phyloP scores from a whole-genome alignment of 257 asterid genomes.

The Nicotiana sylvestris region DNA sequence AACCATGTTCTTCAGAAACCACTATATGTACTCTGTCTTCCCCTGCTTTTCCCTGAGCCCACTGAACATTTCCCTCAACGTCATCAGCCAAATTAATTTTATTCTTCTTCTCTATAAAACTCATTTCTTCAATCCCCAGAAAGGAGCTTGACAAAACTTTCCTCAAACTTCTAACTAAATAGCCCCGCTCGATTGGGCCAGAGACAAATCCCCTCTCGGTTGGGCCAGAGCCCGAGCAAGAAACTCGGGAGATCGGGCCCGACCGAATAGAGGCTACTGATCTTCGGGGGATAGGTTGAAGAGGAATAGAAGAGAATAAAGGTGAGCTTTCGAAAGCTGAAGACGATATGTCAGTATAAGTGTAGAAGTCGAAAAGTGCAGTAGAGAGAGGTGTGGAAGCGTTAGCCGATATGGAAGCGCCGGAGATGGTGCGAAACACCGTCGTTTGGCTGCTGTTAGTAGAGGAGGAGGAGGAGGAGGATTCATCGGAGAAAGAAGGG shows the following conservation, averaged over 20 bases:
- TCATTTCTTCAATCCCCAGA: too few species aligned
- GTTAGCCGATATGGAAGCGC: conserved; percentile 85
- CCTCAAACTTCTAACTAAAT: conserved; percentile 42
- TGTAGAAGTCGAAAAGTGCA: conserved; percentile 30
- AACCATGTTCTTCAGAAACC: conserved; percentile 71
- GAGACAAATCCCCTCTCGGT: conserved; percentile 69
- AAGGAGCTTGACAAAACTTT: conserved; percentile 33
- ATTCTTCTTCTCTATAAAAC: too few species aligned
- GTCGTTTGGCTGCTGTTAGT: background rate
- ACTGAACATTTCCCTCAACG: conserved; percentile 65
- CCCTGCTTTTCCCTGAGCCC: conserved; percentile 98
- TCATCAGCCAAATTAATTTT: conserved; percentile 46
- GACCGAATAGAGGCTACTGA: conserved; percentile 30
- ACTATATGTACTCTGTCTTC: conserved; percentile 81
- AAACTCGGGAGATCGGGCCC: conserved; percentile 50
- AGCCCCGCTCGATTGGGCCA: conserved; percentile 78
- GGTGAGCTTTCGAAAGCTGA: conserved; percentile 83
- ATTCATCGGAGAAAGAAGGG: conserved; percentile 30
- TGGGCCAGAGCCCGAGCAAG: conserved; percentile 51
- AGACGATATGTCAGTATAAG: conserved; percentile 45
- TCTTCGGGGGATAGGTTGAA: conserved; percentile 51
- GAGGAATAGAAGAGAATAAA: conserved; percentile 75
- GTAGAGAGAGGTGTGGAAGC: conserved; percentile 60
- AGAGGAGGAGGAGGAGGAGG: conserved; percentile 34
- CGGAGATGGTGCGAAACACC: conserved; percentile 10